phyloP scores from a whole-genome alignment of 352 stramenopile genomes.

The Globisporangium yorkense region DNA sequence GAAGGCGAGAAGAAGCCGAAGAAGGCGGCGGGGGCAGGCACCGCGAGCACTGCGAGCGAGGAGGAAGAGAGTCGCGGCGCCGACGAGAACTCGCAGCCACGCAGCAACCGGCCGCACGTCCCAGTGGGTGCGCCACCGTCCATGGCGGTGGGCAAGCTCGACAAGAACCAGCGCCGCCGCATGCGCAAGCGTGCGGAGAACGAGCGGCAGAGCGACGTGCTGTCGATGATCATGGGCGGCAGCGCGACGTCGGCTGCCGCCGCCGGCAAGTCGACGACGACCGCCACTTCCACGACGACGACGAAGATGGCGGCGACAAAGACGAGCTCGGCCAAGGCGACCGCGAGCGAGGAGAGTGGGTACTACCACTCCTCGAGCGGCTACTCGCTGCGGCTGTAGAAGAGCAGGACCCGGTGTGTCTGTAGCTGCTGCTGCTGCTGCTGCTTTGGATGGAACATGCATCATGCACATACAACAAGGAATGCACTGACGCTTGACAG shows the following conservation, averaged over 20 bases:
- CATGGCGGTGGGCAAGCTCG: constrained; percentile 39
- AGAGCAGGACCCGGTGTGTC: no score
- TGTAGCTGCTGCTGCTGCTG: no score
- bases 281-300: constrained; percentile 12
- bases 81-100: constrained; percentile 32
- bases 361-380: constrained; percentile 70
- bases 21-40: constrained; percentile 5
- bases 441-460: no score
- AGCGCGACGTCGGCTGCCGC: constrained; percentile 7
- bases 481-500: no score
- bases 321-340: constrained; percentile 5
- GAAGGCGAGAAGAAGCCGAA: constrained; percentile 22
- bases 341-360: constrained; percentile 15
- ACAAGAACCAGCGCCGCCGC: constrained; percentile 76
- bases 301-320: neutral
- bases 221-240: constrained; percentile 51
- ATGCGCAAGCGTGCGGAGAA: constrained; percentile 78
- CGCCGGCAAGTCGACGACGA: constrained; percentile 14
- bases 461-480: no score
- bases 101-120: constrained; percentile 5
- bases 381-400: constrained; percentile 57
- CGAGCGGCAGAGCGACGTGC: constrained; percentile 53
- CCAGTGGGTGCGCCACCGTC: constrained; percentile 32
- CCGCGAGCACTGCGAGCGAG: neutral
- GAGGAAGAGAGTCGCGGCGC: neutral